Evolutionary conservation across 768 basidiomycete species (phyloP).

Genomic region (Leccinellum luteum): DNA sequence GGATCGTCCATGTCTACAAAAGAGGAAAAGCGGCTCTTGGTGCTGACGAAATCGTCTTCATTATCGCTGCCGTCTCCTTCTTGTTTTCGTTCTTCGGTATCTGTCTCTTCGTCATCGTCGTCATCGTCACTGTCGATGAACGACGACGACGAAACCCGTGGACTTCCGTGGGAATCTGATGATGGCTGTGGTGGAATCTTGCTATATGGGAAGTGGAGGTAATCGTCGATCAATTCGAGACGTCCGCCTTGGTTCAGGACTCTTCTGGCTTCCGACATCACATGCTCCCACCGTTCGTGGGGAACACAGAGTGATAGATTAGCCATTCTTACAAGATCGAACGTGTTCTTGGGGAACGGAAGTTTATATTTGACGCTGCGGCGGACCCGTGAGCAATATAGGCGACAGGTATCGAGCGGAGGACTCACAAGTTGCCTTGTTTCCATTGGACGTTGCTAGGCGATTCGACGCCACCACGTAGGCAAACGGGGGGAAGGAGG

Average conservation of each 20-base stretch:
- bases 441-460: constrained; percentile 47
- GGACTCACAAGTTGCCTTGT: constrained; percentile 66
- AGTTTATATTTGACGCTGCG: constrained; percentile 51
- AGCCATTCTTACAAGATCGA: constrained; percentile 75
- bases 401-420: background rate
- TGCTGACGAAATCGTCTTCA: constrained; percentile 31
- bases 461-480: constrained; percentile 36
- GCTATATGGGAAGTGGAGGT: constrained; percentile 61
- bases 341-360: constrained; percentile 60
- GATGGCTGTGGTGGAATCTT: constrained; percentile 22
- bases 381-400: constrained; percentile 14
- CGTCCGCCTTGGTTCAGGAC: constrained; percentile 60
- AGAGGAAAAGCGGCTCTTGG: constrained; percentile 29
- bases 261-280: constrained; percentile 60
- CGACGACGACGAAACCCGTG: constrained; percentile 11
- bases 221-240: constrained; percentile 74
- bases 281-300: constrained; percentile 51
- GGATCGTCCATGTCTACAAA: constrained; percentile 18
- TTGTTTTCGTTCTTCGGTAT: constrained; percentile 9
- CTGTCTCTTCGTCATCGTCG: constrained; percentile 18
- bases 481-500: constrained; percentile 41
- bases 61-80: constrained; percentile 10
- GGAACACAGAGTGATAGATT: constrained; percentile 65
- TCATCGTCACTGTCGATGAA: constrained; percentile 22
- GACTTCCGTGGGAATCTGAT: background rate